Evolutionary conservation across 2,329 filamentous ascomycete genomes (phyloP), one percentile per base, ranked within the genome.

Genomic region (Trichoderma atroviride): DNA sequence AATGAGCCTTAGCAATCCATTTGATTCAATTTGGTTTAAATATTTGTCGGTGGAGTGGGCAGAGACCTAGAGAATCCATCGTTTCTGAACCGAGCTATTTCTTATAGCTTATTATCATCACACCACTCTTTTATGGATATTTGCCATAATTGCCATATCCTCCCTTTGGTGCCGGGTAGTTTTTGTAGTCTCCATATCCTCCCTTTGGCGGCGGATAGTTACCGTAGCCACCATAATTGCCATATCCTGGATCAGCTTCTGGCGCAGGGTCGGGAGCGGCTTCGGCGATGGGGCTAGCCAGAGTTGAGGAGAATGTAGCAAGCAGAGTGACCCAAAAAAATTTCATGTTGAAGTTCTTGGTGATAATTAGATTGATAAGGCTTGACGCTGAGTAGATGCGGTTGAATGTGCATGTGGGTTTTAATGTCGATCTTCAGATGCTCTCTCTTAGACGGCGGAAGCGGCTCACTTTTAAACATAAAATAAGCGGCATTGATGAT

Each of bases 291-390:
- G 77, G 75, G 22, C 74, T 74, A 4, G 75, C 74, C 11, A 78
- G 47, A 47, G 70, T 70, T 33, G 74, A 77, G 19, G 73, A 71
- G 40, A 74, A 66, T 60, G 73, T 70, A 56, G 75, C 71, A 62
- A 78, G 65, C 35, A 78, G 60, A 55, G 74, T 68, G 56, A 75
- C 55, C 61, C 72, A 43, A 40, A 74, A 70, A 43, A 79, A 65
- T 74, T 78, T 79, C 78, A 80, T 80, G 6, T 68, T 77, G 68
- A 11, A 2, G 11, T 13, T 22, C 43, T 61, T 24, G n/a, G 19
- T 3, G 19, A 16, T 50, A 6, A 11, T 29, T 29, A 5, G n/a
- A n/a, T 40, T 35, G 29, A 37, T 52, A 52, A 33, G 19, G 5
- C n/a, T 62, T 35, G 43, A 50, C 11, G 29, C 4, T 24, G 27